Base-by-base conservation (phyloP, 1,284 basidiomycete genomes). In the Cutaneotrichosporon dermatis region DNA sequence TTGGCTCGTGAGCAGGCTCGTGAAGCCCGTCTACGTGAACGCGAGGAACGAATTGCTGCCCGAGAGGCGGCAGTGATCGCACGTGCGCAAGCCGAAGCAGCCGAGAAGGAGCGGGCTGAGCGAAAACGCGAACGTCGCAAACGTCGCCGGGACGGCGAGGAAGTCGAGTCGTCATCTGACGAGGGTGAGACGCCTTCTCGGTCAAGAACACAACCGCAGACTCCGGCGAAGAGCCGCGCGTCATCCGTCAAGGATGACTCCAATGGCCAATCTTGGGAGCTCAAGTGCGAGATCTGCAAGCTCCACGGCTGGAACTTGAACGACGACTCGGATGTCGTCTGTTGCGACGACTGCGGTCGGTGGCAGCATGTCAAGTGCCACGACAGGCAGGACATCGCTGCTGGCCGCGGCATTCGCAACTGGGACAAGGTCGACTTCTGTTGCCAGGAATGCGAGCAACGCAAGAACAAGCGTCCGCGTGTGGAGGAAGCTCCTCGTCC, bases 281-380 rank as follows among this genome's bases (percentile, higher is more conserved):
- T 82, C 39, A 74, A 74, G 49, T 83, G 82, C 65, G 81, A 82
- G 63, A 71, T 82, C 0, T 83, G 82, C 62, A 68, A 71, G 54
- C 72, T 74, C 59, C 63, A 70, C 3, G 80, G 79, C 6, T 79
- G 78, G 76, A 81, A 82, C 63, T 54, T 79, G 36, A 49, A 37
- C 44, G 80, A 80, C 36, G 78, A 78, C 46, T 59, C 72, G 4
- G 78, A 80, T 58, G 69, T 82, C 37, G 80, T 82, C 8, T 80
- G 74, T 42, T 83, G 82, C 62, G 82, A 83, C 60, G 71, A 76
- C 37, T 83, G 82, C 64, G 78, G 79, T 9, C 71, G 79, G 35
- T 82, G 82, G 82, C 76, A 79, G 55, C 78, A 78, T 63, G 69
- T 71, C 35, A 69, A 68, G 43, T 79, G 78, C 59, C 76, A 77